Base-by-base conservation (phyloP, 208 protist genomes). In the Lotmaria passim region DNA sequence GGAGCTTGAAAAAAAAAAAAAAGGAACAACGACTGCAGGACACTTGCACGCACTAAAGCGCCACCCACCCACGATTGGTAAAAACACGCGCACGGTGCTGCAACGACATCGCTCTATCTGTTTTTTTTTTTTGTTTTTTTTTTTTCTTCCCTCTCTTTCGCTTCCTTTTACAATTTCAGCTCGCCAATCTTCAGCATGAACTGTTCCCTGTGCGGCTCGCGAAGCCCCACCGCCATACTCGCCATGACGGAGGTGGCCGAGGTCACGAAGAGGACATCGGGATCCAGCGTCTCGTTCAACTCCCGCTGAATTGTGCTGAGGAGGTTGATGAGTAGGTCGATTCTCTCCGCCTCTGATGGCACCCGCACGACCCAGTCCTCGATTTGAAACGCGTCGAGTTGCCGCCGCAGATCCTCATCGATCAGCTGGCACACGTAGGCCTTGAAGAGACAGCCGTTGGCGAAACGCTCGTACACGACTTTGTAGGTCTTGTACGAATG, bases 401-500 rank as follows among this genome's bases (percentile, higher is more conserved):
- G 74, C 50, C 65, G 78, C 33, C 80, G 75, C 61, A 96, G 64
- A 23, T 69, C 75, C 47, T 78, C 77, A 24, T 90, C 81, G 17
- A 94, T 61, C 2, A 93, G 60, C 63, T 93, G 86, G 34, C 55
- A 69, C 28, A 91, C 46, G 33, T 81, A 86, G 14, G 81, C 71
- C 7, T 65, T 53, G 60, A 96, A 96, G 36, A 96, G 81, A 39
- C 67, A 79, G 6, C 91, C 91, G 36, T 67, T 44, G 10, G 84
- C 79, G 44, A 96, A 96, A 39, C 85, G 78, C 53, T 94, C 85
- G 68, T 96, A 96, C 44, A 94, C 82, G 15, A 57, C 44, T 56
- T 88, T 87, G 75, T 93, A 96, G 15, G 72, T 81, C 44, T 86
- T 93, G 81, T 90, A 93, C 15, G 61, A 78, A 65, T 90, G 82